Evolutionary conservation across 768 basidiomycete genomes (phyloP).

Genomic region (Glaciozyma antarctica): DNA sequence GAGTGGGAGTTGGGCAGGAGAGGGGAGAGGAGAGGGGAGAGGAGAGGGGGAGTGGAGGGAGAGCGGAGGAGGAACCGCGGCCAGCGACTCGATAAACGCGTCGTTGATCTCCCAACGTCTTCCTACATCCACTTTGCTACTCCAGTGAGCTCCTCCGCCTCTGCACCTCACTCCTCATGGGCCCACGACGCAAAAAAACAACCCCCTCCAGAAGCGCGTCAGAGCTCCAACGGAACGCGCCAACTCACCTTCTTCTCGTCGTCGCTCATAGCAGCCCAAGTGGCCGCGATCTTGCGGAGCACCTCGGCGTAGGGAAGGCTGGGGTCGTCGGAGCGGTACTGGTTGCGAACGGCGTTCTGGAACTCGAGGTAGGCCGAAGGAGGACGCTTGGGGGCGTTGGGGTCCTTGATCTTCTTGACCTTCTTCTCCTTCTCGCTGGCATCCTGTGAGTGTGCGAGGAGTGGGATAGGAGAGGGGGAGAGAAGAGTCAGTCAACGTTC

Average conservation of each 20-base stretch:
- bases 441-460: conserved; percentile 13
- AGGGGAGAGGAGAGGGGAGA: not conserved
- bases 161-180: no score
- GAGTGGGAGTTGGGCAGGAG: no score
- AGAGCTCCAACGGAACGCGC: not conserved
- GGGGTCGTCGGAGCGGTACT: conserved; percentile 59
- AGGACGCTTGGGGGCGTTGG: conserved; percentile 88
- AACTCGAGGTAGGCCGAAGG: conserved; percentile 86
- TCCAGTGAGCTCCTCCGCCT: no score
- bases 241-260: conserved; percentile 64
- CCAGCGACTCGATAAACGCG: no score
- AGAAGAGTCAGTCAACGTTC: not conserved
- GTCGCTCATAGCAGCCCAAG: conserved; percentile 60
- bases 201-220: not conserved
- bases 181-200: not conserved
- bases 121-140: no score
- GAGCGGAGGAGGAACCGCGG: not conserved
- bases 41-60: not conserved
- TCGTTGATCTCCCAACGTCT: no score
- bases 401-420: conserved; percentile 67
- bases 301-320: conserved; percentile 61
- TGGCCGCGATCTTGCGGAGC: conserved; percentile 57
- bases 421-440: conserved; percentile 43
- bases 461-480: not conserved
- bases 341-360: conserved; percentile 78